Percentiles rank a stretch among this genome's conserved stretches.
These are phyloP conservation scores for Tricladium varicosporioides DNA, from an alignment of 2,329 filamentous ascomycete species.

Conservation along the genomic window DNA sequence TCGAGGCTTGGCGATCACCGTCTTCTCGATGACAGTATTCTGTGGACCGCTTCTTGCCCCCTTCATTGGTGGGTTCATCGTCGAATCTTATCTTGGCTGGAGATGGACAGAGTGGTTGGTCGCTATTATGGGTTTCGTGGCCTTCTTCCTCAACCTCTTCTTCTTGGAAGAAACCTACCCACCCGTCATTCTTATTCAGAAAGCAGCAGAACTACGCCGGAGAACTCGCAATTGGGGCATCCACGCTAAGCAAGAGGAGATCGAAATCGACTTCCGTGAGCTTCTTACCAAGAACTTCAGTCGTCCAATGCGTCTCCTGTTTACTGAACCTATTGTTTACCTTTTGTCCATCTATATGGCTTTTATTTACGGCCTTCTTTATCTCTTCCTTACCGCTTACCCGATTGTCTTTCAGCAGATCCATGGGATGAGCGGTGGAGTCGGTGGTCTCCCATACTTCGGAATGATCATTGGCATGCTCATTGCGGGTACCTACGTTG, in stretches of 20 bases:
- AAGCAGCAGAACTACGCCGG: constrained; percentile 60
- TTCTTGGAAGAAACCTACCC: constrained; percentile 71
- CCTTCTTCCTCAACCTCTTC: constrained; percentile 57
- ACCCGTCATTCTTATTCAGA: constrained; percentile 60
- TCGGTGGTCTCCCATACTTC: constrained; percentile 78
- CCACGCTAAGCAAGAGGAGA: constrained; percentile 70
- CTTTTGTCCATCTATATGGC: constrained; percentile 69
- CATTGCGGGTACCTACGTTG: constrained; percentile 62
- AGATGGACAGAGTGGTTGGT: constrained; percentile 69
- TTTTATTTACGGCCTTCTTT: constrained; percentile 76
- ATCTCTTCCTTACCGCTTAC: constrained; percentile 84
- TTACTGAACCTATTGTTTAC: constrained; percentile 67
- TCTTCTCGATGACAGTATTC: constrained; percentile 63
- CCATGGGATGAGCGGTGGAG: constrained; percentile 67
- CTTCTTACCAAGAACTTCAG: constrained; percentile 55
- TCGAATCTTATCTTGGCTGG: constrained; percentile 62
- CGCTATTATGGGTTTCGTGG: constrained; percentile 60
- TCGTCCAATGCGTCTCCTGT: constrained; percentile 45
- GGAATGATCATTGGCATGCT: constrained; percentile 77
- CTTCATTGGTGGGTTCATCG: constrained; percentile 68
- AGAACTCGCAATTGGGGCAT: constrained; percentile 68
- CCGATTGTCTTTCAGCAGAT: constrained; percentile 74
- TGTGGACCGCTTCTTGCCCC: constrained; percentile 65
- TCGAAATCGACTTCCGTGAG: constrained; percentile 63
- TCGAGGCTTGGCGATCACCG: constrained; percentile 55